Conservation (phyloP, 2,329 filamentous ascomycete genomes). For the Ophioceras dolichostomum region DNA sequence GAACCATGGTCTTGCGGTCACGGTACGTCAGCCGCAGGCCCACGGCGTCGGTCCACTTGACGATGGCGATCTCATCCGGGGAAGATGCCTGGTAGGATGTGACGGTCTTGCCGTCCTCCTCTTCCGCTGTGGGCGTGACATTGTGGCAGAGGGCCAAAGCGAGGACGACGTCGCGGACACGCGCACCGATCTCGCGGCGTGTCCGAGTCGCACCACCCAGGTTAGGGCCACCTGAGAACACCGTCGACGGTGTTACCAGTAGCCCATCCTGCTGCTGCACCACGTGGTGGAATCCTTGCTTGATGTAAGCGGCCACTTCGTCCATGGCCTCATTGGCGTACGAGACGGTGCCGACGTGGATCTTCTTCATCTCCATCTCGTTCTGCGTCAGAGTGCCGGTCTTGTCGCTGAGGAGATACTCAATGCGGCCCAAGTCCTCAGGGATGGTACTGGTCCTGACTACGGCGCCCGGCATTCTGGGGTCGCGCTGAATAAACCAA, state of each 20-base stretch:
- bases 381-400: slow-evolving; percentile 98
- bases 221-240: slow-evolving; percentile 45
- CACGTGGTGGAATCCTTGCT: slow-evolving; percentile 60
- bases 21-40: slow-evolving; percentile 75
- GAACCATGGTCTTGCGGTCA: slow-evolving; percentile 73
- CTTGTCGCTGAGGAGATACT: slow-evolving; percentile 94
- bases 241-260: slow-evolving; percentile 67
- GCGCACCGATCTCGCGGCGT: slow-evolving; percentile 81
- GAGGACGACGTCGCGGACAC: slow-evolving; percentile 85
- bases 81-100: slow-evolving; percentile 95
- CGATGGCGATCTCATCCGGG: slow-evolving; percentile 95
- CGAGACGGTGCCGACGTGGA: slow-evolving; percentile 94
- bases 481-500: slow-evolving; percentile 85
- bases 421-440: slow-evolving; percentile 87
- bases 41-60: slow-evolving; percentile 87
- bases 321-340: slow-evolving; percentile 99
- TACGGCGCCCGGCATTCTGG: slow-evolving; percentile 81
- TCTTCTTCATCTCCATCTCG: slow-evolving; percentile 98
- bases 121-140: slow-evolving; percentile 82
- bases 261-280: slow-evolving; percentile 45
- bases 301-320: slow-evolving; percentile 78
- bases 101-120: slow-evolving; percentile 62
- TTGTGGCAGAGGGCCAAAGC: slow-evolving; percentile 93
- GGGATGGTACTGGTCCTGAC: slow-evolving; percentile 96
- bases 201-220: slow-evolving; percentile 63